Conservation (phyloP, 2,329 filamentous ascomycete species). For the Epichloe glyceriae region DNA sequence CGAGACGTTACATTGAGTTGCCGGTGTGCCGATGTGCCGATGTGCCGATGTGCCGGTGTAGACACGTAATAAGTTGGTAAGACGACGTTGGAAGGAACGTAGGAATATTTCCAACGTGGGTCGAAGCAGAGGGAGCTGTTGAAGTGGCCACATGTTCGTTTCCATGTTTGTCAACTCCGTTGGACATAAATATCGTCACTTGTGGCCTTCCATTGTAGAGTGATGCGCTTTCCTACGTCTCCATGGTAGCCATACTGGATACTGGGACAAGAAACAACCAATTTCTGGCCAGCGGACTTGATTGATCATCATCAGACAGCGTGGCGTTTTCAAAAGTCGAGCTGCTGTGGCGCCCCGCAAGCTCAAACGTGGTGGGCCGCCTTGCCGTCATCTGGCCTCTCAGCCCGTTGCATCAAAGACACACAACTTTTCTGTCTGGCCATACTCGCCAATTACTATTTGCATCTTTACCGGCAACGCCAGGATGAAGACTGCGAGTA, state of each 20-base stretch:
- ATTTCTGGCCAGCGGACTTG: not conserved
- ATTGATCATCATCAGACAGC: conserved; percentile 9
- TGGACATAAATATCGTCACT: not conserved
- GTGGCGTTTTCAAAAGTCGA: conserved; percentile 12
- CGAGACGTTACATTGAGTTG: no score
- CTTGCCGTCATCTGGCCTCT: not conserved
- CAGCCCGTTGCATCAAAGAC: not conserved
- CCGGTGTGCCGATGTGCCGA: no score
- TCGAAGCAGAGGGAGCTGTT: not conserved
- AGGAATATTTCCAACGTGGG: no score
- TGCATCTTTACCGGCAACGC: conserved; percentile 4
- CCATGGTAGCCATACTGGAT: no score
- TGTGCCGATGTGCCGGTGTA: no score
- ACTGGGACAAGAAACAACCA: not conserved
- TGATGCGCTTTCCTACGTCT: no score
- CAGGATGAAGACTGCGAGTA: conserved; percentile 39
- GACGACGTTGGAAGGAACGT: no score
- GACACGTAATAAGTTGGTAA: no score
- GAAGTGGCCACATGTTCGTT: not conserved
- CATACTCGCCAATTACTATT: not conserved
- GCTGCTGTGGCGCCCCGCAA: not conserved
- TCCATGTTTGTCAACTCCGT: not conserved
- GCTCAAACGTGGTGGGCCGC: not conserved
- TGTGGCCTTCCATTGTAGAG: not conserved
- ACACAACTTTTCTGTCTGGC: not conserved